phyloP scores from a whole-genome alignment of 345 rosid species.

The Corchorus capsularis region DNA sequence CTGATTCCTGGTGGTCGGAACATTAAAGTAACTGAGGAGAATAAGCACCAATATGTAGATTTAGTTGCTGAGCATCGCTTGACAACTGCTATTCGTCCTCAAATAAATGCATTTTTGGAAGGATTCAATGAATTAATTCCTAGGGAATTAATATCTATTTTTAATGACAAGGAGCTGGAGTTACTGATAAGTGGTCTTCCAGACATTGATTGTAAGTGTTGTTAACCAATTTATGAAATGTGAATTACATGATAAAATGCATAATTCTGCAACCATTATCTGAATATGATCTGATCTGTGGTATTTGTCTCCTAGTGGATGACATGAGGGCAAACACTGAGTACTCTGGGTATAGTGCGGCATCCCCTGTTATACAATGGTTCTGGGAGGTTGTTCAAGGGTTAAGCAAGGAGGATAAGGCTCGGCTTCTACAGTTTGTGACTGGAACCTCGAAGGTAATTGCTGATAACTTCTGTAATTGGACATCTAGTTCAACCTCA shows the following conservation, averaged over 20 bases:
- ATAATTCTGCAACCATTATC: background rate
- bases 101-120: conserved; percentile 86
- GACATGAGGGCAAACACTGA: conserved; percentile 91
- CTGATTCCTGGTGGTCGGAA: conserved; percentile 89
- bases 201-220: conserved; percentile 83
- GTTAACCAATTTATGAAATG: background rate
- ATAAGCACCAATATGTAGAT: conserved; percentile 91
- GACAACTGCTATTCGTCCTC: conserved; percentile 98
- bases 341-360: conserved; percentile 92
- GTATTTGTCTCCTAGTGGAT: conserved; percentile 58
- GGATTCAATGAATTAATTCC: conserved; percentile 83
- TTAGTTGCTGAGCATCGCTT: conserved; percentile 85
- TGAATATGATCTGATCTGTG: conserved; percentile 12
- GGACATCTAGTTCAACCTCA: background rate
- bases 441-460: conserved; percentile 96
- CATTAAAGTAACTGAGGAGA: conserved; percentile 91
- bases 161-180: conserved; percentile 93
- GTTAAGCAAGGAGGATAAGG: conserved; percentile 96
- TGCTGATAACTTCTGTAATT: background rate
- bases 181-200: conserved; percentile 94
- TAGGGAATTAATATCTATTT: conserved; percentile 78
- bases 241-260: conserved; percentile 6
- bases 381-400: conserved; percentile 98
- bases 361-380: conserved; percentile 94
- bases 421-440: conserved; percentile 92